Evolutionary conservation across 805 yeast genomes (phyloP).

Genomic region (Blastobotrys robertii): DNA sequence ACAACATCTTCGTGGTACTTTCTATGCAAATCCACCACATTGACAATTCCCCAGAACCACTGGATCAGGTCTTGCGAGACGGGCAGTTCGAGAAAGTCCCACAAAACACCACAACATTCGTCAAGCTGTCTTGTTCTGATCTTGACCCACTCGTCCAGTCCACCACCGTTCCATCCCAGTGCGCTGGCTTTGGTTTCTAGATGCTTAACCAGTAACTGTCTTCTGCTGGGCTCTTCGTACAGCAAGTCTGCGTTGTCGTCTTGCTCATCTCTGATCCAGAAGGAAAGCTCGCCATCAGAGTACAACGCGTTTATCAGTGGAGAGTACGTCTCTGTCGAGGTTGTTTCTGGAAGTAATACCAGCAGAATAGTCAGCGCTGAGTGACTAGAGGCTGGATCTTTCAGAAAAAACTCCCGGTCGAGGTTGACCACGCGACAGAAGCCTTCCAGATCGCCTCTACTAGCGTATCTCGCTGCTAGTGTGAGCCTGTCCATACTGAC

Average conservation of each 20-base stretch:
- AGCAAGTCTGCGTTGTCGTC: background rate
- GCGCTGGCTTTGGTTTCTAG: conserved; percentile 8
- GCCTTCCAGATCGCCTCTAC: conserved; percentile 7
- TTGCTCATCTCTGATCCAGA: conserved; percentile 4
- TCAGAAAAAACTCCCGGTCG: conserved; percentile 10
- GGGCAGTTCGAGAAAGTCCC: conserved; percentile 10
- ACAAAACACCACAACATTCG: conserved; percentile 13
- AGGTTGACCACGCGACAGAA: conserved; percentile 4
- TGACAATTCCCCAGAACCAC: conserved; percentile 25
- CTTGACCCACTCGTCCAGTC: conserved; percentile 17
- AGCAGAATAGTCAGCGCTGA: conserved; percentile 24
- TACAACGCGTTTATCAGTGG: background rate
- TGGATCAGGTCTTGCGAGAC: conserved; percentile 5
- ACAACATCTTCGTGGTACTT: conserved; percentile 1
- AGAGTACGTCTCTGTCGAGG: background rate
- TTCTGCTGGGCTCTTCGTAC: conserved; percentile 5
- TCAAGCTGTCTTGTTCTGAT: conserved; percentile 23
- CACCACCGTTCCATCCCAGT: conserved; percentile 16
- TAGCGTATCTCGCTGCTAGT: conserved; percentile 6
- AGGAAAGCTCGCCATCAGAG: background rate
- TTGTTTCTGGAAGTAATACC: conserved; percentile 24
- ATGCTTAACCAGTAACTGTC: conserved; percentile 6
- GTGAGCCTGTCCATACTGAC: background rate
- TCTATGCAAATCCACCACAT: conserved; percentile 20
- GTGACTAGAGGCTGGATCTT: conserved; percentile 13